A percentile compares a stretch with the other conserved stretches of the same genome.
These are phyloP conservation scores for Crucibulum laeve DNA, from an alignment of 768 basidiomycete species.

Conservation along the genomic window DNA sequence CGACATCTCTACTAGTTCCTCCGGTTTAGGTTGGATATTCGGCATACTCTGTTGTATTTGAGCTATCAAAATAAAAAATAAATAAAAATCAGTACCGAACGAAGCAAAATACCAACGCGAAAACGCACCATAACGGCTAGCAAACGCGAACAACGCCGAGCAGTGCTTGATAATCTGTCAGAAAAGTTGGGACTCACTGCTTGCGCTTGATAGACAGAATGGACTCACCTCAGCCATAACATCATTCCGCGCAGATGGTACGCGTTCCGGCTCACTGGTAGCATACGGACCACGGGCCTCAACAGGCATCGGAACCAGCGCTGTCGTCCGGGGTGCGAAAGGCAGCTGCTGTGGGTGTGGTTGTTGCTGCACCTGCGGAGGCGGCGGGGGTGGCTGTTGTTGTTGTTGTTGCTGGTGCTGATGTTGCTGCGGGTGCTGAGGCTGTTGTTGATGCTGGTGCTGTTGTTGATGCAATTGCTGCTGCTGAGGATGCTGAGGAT, in stretches of 20 bases:
- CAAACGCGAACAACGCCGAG: slow-evolving; percentile 55
- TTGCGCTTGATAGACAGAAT: slow-evolving; percentile 4
- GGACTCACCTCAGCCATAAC: slow-evolving; percentile 40
- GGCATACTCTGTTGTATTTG: slow-evolving; percentile 41
- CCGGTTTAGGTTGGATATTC: slow-evolving; percentile 44
- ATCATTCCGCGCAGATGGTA: slow-evolving; percentile 27
- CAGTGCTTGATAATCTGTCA: slow-evolving; percentile 63
- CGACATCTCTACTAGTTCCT: slow-evolving; percentile 69
- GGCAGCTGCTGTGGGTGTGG: slow-evolving; percentile 20
- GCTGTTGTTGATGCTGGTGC: slow-evolving; percentile 17
- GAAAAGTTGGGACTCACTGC: slow-evolving; percentile 7
- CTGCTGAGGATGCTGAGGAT: slow-evolving; percentile 10
- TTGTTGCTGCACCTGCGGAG: slow-evolving; percentile 9
- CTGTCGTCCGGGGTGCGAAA: slow-evolving; percentile 34
- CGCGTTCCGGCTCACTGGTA: slow-evolving; percentile 29
- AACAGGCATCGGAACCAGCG: slow-evolving; percentile 35
- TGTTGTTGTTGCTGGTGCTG: slow-evolving; percentile 11
- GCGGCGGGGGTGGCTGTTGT: slow-evolving; percentile 10
- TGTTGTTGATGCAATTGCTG: slow-evolving; percentile 11
- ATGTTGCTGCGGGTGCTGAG: slow-evolving; percentile 13
- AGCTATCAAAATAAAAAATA: slow-evolving; percentile 21
- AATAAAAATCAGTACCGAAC: slow-evolving; percentile 2
- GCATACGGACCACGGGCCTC: slow-evolving; percentile 34
- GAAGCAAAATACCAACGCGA: slow-evolving; percentile 2
- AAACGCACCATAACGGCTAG: slow-evolving; percentile 59